These are phyloP conservation scores for Fraxinus platypoda DNA, from an alignment of 305 asterid genomes.

Conservation along the genomic window DNA sequence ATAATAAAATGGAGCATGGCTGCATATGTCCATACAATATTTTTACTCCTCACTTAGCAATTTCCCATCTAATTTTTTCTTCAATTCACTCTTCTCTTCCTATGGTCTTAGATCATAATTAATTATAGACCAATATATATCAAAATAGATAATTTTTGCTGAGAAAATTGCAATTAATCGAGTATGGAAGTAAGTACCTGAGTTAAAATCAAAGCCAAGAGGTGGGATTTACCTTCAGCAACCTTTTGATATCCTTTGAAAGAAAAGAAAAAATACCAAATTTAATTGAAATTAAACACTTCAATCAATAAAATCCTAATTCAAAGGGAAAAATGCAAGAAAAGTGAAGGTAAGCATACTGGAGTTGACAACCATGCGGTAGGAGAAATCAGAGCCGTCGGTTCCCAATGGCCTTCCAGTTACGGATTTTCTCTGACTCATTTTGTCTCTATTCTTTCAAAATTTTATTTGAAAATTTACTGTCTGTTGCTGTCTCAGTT, in stretches of 20 bases:
- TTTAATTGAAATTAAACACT: not conserved
- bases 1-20: not conserved
- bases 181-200: constrained; percentile 48
- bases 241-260: constrained; percentile 63
- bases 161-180: not conserved
- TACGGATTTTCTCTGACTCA: constrained; percentile 44
- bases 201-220: constrained; percentile 46
- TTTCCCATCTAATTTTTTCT: not conserved
- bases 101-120: not conserved
- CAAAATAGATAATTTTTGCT: not conserved
- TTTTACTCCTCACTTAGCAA: not conserved
- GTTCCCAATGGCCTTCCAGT: constrained; percentile 72
- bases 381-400: constrained; percentile 74
- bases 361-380: constrained; percentile 78
- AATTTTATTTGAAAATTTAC: not conserved
- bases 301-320: not conserved
- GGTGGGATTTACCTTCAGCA: constrained; percentile 63
- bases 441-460: constrained; percentile 18
- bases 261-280: not conserved
- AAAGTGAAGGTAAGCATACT: constrained; percentile 31
- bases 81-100: not conserved
- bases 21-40: not conserved
- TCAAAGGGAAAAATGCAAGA: not conserved
- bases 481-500: not conserved
- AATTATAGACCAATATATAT: not conserved